These are phyloP conservation scores for Clavispora vitiphila DNA, from an alignment of 805 yeast genomes.

Conservation along the genomic window DNA sequence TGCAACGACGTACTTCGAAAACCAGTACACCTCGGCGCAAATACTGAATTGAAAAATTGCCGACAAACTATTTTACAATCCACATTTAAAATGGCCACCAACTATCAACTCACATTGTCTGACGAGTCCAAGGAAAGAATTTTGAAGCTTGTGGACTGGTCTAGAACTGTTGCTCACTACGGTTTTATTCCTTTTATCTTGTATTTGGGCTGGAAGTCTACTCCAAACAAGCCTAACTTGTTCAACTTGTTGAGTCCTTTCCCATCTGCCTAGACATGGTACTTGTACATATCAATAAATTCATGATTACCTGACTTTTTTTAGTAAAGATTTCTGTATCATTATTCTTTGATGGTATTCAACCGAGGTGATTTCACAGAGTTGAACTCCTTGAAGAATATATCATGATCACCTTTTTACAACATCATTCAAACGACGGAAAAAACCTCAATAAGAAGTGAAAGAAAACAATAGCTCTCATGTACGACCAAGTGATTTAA, in stretches of 20 bases:
- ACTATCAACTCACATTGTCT: conserved; percentile 34
- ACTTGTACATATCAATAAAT: conserved; percentile 10
- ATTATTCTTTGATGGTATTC: neutral
- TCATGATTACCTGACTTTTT: neutral
- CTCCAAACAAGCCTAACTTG: conserved; percentile 79
- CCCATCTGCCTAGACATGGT: conserved; percentile 54
- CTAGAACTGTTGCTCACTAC: conserved; percentile 87
- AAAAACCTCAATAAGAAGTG: too few species aligned
- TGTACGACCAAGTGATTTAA: too few species aligned
- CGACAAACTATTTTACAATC: neutral
- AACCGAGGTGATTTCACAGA: too few species aligned
- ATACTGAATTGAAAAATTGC: neutral
- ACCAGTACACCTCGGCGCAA: neutral
- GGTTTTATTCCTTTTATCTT: conserved; percentile 96
- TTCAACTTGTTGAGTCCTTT: conserved; percentile 73
- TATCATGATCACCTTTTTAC: too few species aligned
- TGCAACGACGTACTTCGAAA: neutral
- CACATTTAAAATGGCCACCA: conserved; percentile 8
- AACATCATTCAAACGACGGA: too few species aligned
- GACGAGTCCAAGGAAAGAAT: conserved; percentile 75
- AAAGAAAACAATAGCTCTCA: too few species aligned
- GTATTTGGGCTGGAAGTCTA: conserved; percentile 70
- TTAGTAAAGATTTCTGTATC: neutral
- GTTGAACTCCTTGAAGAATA: too few species aligned
- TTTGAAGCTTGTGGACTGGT: conserved; percentile 70